Conservation (phyloP, 495 filamentous ascomycete species). For the Apiosordaria backusii region DNA sequence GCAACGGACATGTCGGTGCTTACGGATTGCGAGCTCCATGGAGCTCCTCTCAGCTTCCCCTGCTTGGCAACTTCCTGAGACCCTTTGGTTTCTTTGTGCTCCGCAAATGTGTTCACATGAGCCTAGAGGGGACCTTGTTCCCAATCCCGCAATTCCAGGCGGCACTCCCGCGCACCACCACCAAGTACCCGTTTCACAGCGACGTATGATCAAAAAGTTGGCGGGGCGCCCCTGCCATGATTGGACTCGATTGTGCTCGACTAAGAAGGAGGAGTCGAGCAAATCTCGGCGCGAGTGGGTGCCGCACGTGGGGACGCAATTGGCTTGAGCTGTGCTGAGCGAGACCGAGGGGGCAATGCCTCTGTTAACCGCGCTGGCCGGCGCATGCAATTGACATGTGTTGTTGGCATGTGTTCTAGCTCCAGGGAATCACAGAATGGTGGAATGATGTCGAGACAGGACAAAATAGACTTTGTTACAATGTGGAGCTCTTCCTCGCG, state of each 20-base stretch:
- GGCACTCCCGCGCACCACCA: conserved; percentile 6
- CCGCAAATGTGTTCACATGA: conserved; percentile 27
- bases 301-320: conserved; percentile 28
- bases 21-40: not conserved
- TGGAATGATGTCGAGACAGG: conserved; percentile 12
- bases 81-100: conserved; percentile 12
- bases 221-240: conserved; percentile 20
- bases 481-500: not conserved
- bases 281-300: conserved; percentile 13
- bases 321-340: conserved; percentile 9
- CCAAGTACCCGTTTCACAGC: conserved; percentile 14
- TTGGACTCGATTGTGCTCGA: conserved; percentile 15
- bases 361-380: conserved; percentile 25
- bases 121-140: not conserved
- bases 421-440: not conserved
- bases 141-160: conserved; percentile 6
- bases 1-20: not conserved
- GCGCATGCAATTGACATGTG: not conserved
- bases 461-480: conserved; percentile 24
- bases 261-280: conserved; percentile 2
- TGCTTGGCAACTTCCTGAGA: not conserved
- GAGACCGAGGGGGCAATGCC: conserved; percentile 16
- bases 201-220: conserved; percentile 16
- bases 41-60: not conserved
- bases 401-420: not conserved